Conservation (phyloP, 495 filamentous ascomycete genomes). For the Penicillium desertorum region DNA sequence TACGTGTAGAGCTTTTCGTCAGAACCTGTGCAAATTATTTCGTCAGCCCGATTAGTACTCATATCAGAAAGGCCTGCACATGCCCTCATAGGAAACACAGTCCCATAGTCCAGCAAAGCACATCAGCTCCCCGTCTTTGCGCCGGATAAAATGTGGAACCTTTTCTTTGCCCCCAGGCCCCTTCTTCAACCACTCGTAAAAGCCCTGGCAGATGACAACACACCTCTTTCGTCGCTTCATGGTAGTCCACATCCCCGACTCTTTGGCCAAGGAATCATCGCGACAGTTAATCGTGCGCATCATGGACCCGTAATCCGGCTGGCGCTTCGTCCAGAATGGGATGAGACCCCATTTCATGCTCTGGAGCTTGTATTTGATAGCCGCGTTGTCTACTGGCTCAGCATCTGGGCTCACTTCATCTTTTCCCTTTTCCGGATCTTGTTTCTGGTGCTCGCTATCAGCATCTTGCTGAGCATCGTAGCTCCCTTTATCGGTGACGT, state of each 20-base stretch:
- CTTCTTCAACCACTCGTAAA: slow-evolving; percentile 95
- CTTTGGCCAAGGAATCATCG: slow-evolving; percentile 76
- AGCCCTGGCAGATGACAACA: slow-evolving; percentile 82
- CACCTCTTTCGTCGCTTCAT: slow-evolving; percentile 91
- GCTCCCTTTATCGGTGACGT: slow-evolving; percentile 55
- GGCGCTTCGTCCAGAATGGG: slow-evolving; percentile 88
- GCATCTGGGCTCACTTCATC: background rate
- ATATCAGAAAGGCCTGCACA: slow-evolving; percentile 13
- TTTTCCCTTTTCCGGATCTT: slow-evolving; percentile 1
- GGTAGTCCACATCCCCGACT: slow-evolving; percentile 81
- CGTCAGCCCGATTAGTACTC: background rate
- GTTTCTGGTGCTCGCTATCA: slow-evolving; percentile 13
- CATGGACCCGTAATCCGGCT: slow-evolving; percentile 70
- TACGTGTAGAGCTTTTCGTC: slow-evolving; percentile 78
- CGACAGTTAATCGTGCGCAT: slow-evolving; percentile 94
- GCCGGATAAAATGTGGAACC: slow-evolving; percentile 76
- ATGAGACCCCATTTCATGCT: slow-evolving; percentile 92
- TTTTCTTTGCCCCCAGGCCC: slow-evolving; percentile 69
- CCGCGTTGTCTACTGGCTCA: slow-evolving; percentile 16
- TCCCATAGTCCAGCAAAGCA: slow-evolving; percentile 92
- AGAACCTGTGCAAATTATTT: slow-evolving; percentile 34
- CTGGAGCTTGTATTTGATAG: slow-evolving; percentile 74
- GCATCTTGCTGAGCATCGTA: slow-evolving; percentile 30
- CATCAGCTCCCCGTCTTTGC: slow-evolving; percentile 82
- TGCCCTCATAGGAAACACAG: slow-evolving; percentile 76